Conservation (phyloP, 495 filamentous ascomycete genomes). For the Alectoria sarmentosa region DNA sequence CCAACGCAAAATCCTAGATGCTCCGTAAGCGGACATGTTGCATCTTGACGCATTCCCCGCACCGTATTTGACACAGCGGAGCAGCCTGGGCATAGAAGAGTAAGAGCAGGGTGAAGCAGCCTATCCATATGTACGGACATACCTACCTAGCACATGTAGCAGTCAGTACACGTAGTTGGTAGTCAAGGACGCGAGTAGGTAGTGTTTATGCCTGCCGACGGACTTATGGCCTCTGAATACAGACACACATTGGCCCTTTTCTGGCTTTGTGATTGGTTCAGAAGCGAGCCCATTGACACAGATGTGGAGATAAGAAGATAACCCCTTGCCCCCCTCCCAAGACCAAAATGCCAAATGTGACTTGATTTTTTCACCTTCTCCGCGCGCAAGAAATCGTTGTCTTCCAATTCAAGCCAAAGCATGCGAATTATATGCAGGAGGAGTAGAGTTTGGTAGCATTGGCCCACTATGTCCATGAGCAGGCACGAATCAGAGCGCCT, state of each 20-base stretch:
- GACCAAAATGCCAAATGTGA: not conserved
- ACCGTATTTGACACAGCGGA: not conserved
- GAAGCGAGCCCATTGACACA: slow-evolving; percentile 9
- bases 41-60: not conserved
- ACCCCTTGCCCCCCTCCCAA: slow-evolving; percentile 7
- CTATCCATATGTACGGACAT: too few species aligned
- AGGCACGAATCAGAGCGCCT: not conserved
- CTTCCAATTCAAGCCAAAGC: not conserved
- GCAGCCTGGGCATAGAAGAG: not conserved
- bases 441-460: not conserved
- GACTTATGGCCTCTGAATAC: too few species aligned
- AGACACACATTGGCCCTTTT: too few species aligned
- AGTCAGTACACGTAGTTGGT: too few species aligned
- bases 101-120: too few species aligned
- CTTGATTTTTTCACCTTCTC: not conserved
- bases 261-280: too few species aligned
- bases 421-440: not conserved
- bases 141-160: too few species aligned
- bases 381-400: not conserved
- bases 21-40: not conserved
- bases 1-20: not conserved
- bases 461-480: not conserved
- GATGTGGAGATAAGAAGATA: not conserved
- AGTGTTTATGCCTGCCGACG: too few species aligned
- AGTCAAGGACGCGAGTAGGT: too few species aligned